These are phyloP conservation scores for Dendrocalamus sinicus DNA, from an alignment of 176 grass and related monocot genomes.

Conservation along the genomic window DNA sequence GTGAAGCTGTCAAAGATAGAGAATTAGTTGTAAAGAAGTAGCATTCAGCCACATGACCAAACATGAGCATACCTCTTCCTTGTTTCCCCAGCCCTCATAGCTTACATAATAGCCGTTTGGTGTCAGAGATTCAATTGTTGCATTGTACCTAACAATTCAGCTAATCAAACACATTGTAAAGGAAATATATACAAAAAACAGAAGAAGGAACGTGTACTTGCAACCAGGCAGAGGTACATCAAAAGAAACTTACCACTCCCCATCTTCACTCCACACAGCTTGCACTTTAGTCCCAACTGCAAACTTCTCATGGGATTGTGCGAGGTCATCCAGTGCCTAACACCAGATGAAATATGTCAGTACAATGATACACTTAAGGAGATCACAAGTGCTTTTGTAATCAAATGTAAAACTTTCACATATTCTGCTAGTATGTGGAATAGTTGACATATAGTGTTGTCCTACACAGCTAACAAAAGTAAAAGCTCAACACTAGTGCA, in stretches of 20 bases:
- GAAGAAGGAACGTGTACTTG: neutral
- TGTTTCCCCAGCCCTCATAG: slow-evolving; percentile 85
- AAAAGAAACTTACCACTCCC: slow-evolving; percentile 68
- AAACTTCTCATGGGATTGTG: slow-evolving; percentile 54
- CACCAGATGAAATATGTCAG: slow-evolving; percentile 24
- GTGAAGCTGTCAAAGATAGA: neutral
- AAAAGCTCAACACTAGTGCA: neutral
- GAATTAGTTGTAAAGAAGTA: neutral
- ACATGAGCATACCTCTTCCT: slow-evolving; percentile 70
- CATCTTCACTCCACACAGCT: slow-evolving; percentile 87
- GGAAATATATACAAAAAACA: slow-evolving; percentile 15
- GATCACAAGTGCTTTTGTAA: neutral
- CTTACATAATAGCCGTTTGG: slow-evolving; percentile 84
- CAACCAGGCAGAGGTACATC: slow-evolving; percentile 20
- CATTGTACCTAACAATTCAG: slow-evolving; percentile 81
- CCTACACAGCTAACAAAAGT: neutral
- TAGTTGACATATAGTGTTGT: neutral
- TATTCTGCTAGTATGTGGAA: neutral
- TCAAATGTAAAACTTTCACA: slow-evolving; percentile 16
- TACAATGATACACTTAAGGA: neutral
- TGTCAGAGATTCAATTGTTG: slow-evolving; percentile 75
- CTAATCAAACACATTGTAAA: slow-evolving; percentile 49
- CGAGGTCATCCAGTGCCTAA: slow-evolving; percentile 50
- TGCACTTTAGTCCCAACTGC: slow-evolving; percentile 74
- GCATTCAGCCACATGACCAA: neutral